These are phyloP conservation scores for Cyathus striatus DNA, from an alignment of 768 basidiomycete genomes.

Conservation along the genomic window DNA sequence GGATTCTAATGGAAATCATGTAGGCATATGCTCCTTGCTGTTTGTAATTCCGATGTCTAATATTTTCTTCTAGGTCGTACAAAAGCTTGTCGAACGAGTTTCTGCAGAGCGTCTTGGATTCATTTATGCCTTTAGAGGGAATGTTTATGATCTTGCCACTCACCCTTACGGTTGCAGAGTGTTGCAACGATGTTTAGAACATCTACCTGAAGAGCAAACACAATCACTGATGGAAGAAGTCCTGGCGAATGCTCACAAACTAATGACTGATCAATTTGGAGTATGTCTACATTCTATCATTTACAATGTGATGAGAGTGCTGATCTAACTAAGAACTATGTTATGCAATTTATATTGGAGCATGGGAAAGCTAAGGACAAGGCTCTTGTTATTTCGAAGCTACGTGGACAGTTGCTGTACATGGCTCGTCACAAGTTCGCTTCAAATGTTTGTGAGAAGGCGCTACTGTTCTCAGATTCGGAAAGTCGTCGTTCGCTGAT, in stretches of 20 bases:
- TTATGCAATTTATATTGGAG: conserved; percentile 90
- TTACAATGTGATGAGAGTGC: background rate
- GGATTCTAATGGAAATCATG: conserved; percentile 93
- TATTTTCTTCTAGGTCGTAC: conserved; percentile 54
- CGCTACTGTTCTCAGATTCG: conserved; percentile 58
- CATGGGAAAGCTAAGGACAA: conserved; percentile 71
- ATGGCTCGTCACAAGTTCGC: conserved; percentile 90
- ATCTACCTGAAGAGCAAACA: conserved; percentile 64
- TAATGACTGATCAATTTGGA: conserved; percentile 92
- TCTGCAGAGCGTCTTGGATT: conserved; percentile 73
- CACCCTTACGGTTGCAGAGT: conserved; percentile 96
- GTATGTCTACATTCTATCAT: conserved; percentile 44
- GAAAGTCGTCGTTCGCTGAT: conserved; percentile 68
- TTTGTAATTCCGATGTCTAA: conserved; percentile 1
- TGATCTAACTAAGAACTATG: conserved; percentile 65
- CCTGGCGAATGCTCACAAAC: conserved; percentile 57
- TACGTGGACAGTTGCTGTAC: conserved; percentile 73
- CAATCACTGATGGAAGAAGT: conserved; percentile 79
- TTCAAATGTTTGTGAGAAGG: conserved; percentile 95
- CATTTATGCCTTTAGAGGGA: conserved; percentile 68
- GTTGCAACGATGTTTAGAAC: conserved; percentile 87
- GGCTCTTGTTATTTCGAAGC: conserved; percentile 54
- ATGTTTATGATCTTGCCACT: conserved; percentile 75
- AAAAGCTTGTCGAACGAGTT: conserved; percentile 83
- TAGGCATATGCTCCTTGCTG: conserved; percentile 32